phyloP scores from a whole-genome alignment of 192 early-diverging fungal species.

The Chytriomyces sp. region DNA sequence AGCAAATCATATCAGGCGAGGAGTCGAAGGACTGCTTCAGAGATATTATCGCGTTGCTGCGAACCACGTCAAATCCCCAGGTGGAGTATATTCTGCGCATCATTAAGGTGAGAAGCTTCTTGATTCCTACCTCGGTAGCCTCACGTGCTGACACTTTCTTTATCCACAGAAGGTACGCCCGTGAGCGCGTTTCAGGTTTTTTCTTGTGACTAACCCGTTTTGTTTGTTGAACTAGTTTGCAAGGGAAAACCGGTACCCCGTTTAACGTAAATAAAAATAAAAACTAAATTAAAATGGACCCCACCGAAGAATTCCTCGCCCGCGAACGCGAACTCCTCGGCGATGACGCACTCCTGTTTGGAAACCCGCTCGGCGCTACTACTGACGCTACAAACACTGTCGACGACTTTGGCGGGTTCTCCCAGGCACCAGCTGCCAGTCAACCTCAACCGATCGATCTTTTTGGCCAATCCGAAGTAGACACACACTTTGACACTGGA shows the following conservation, averaged over 20 bases:
- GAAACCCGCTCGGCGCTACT: slow-evolving; percentile 35
- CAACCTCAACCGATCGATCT: neutral
- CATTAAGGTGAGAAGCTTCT: slow-evolving; percentile 47
- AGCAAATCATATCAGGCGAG: slow-evolving; percentile 55
- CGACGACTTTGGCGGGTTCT: slow-evolving; percentile 1
- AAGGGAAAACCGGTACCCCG: slow-evolving; percentile 40
- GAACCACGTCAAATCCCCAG: slow-evolving; percentile 66
- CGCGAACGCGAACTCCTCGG: slow-evolving; percentile 58
- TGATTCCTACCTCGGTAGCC: neutral
- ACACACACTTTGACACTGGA: no score
- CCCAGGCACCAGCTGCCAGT: neutral
- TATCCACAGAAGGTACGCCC: neutral
- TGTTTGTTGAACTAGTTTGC: slow-evolving; percentile 33
- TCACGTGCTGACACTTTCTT: neutral
- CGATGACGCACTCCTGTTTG: slow-evolving; percentile 60
- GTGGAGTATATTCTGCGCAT: slow-evolving; percentile 67
- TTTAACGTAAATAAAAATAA: slow-evolving; percentile 13
- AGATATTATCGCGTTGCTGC: slow-evolving; percentile 58
- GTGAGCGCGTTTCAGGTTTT: no score
- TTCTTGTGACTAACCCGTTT: no score
- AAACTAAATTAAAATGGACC: neutral
- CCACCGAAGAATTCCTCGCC: slow-evolving; percentile 53
- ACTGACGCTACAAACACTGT: neutral
- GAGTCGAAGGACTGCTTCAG: slow-evolving; percentile 60
- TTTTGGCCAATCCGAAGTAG: no score